Base-by-base conservation (phyloP, 2,329 filamentous ascomycete genomes). In the Juglanconis sp. region DNA sequence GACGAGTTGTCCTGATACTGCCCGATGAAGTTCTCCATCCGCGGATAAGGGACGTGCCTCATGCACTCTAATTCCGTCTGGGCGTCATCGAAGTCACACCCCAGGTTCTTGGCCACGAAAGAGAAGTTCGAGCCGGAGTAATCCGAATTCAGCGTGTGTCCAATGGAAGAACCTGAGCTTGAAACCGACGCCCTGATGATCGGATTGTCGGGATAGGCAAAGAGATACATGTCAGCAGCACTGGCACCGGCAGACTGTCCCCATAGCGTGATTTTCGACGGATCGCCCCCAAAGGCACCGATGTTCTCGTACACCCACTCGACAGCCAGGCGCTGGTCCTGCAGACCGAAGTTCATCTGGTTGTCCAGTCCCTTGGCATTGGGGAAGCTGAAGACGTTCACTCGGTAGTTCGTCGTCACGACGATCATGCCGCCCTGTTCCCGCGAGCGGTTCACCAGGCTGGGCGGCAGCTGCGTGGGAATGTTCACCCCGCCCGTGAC, bases 251-350 rank as follows among this genome's bases (percentile, higher is more conserved):
- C 66, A 7, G 66, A 68, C 54, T 71, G 68, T 7, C 69, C 69
- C 67, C 15, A 74, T 62, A 42, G 71, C 73, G 50, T 61, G 17
- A 78, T 70, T 53, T 73, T 72, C 0, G 71, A 67, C 5, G 73
- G 70, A 57, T 77, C 75, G 15, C 76, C 76, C 5, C 75, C 75
- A 64, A 78, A 78, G 24, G 71, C 71, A 5, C 59, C 65, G 38
- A 78, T 77, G 60, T 78, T 70, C 35, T 71, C 70, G 10, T 70
- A 68, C 7, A 77, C 70, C 75, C 76, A 78, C 59, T 70, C 65
- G 13, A 77, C 65, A 52, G 64, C 62, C 11, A 57, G 38, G 13
- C 62, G 59, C 53, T 64, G 62, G 49, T 66, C 65, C 15, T 63
- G 59, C 11, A 64, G 47, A 17, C 54, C 64, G 4, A 64, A 47